Base-by-base conservation (phyloP, 495 filamentous ascomycete species). In the Penicillium lagena region DNA sequence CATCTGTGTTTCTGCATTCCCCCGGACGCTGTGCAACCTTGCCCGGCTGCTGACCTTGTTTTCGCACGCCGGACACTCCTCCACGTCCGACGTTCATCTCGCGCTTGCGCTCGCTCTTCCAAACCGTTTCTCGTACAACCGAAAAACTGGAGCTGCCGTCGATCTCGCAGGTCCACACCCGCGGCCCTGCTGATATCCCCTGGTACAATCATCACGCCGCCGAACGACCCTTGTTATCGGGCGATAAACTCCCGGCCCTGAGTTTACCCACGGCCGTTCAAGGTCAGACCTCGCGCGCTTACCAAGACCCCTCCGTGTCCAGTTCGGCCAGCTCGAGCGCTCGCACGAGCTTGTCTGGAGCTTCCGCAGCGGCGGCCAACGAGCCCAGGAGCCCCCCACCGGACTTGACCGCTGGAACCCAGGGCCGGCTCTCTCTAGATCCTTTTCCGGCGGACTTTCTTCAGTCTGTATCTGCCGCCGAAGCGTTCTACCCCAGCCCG, bases 101-200 rank as follows among this genome's bases (percentile, higher is more conserved):
- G 22, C 22, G 42, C 46, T 40, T 46, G 31, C 41, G 52, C 53
- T 46, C 47, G 40, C 51, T 58, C 56, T 54, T 67, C 56, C 59
- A 62, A 69, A 56, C 63, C 55, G 47, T 63, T 63, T 44, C 52
- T 52, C 47, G 61, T 62, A 78, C 79, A 72, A 89, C 83, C 89
- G 90, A 79, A 86, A 96, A 95, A 78, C 90, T 96, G 90, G 90
- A 95, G 89, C 85, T 93, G 72, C 88, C 90, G 68, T 86, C 88
- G 76, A 85, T 91, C 59, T 85, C 88, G 63, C 86, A 89, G 77
- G 80, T 88, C 78, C 86, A 89, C 67, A 81, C 83, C 81, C 86
- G 90, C 83, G 89, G 85, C 76, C 78, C 81, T 72, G 77, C 78
- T 67, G 87, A 95, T 71, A 77, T 80, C 45, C 70, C 82, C 65